Conservation (phyloP, 2,329 filamentous ascomycete genomes). For the Talaromyces sp. region DNA sequence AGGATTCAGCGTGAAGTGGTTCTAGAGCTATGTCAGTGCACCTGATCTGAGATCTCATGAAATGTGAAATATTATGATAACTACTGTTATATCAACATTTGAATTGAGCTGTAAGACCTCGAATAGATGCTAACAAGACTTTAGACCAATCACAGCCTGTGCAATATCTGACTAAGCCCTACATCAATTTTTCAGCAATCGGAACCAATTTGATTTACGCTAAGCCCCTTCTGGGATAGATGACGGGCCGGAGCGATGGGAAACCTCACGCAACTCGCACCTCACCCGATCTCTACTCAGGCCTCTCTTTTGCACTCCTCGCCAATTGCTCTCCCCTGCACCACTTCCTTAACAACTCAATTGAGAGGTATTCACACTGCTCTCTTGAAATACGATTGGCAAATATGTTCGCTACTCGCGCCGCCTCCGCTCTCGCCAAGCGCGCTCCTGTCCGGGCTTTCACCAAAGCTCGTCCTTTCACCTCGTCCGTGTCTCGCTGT, state of each 20-base stretch:
- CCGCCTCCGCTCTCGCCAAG: slow-evolving; percentile 45
- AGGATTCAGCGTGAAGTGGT: not conserved
- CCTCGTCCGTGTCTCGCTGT: slow-evolving; percentile 45
- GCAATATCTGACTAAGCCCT: slow-evolving; percentile 2
- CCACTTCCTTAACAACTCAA: not conserved
- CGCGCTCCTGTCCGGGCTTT: slow-evolving; percentile 43
- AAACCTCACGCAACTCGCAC: slow-evolving; percentile 19
- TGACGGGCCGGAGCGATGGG: slow-evolving; percentile 16
- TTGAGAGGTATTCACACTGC: not conserved
- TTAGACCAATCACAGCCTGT: not conserved
- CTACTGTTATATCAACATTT: too few species aligned
- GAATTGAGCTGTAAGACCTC: too few species aligned
- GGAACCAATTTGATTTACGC: slow-evolving; percentile 9
- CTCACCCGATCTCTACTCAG: slow-evolving; percentile 14
- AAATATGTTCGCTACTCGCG: slow-evolving; percentile 48
- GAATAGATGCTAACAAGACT: not conserved
- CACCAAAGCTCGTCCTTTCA: slow-evolving; percentile 42
- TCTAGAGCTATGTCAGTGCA: not conserved
- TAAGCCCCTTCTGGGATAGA: slow-evolving; percentile 13
- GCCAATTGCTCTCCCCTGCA: slow-evolving; percentile 18
- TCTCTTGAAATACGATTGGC: slow-evolving; percentile 22
- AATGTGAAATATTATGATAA: too few species aligned
- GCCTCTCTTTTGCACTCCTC: slow-evolving; percentile 15
- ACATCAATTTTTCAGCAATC: not conserved
- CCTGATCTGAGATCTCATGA: too few species aligned